phyloP scores from a whole-genome alignment of 148 eudicot genomes.

The Vaccinium vitisidaea region DNA sequence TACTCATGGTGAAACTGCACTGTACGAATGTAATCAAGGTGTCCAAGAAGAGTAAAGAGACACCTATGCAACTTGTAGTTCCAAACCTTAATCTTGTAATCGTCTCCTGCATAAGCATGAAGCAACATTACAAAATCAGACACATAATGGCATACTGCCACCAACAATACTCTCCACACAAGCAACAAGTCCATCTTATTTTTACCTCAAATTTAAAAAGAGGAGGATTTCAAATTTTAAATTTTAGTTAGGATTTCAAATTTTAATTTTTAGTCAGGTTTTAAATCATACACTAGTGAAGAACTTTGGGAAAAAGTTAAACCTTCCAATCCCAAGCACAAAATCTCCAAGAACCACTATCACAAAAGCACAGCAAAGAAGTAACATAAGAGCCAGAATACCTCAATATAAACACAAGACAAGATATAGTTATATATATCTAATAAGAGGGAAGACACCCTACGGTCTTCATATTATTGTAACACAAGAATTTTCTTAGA shows the following conservation, averaged over 20 bases:
- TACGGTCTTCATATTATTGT: not conserved
- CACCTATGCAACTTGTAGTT: constrained; percentile 90
- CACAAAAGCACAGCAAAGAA: not conserved
- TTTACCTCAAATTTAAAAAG: not conserved
- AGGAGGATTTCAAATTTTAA: not conserved
- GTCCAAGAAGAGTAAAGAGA: constrained; percentile 89
- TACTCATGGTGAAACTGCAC: constrained; percentile 92
- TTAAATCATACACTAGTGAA: not conserved
- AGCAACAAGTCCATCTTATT: not conserved
- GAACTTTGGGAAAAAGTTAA: not conserved
- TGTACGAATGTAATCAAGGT: constrained; percentile 93
- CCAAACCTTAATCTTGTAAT: constrained; percentile 96
- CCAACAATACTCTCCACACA: not conserved
- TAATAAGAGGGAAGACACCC: no score
- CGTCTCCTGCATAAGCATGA: constrained; percentile 68
- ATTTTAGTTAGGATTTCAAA: not conserved
- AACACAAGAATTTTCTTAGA: not conserved
- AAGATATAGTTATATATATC: not conserved
- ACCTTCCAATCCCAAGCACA: not conserved
- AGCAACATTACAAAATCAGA: constrained; percentile 16
- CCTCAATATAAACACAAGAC: not conserved
- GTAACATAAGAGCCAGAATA: not conserved
- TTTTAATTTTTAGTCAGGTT: not conserved
- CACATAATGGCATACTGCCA: not conserved
- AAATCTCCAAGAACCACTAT: not conserved